phyloP scores from a whole-genome alignment of 169 alveolate genomes.

The Plasmodium ovale region DNA sequence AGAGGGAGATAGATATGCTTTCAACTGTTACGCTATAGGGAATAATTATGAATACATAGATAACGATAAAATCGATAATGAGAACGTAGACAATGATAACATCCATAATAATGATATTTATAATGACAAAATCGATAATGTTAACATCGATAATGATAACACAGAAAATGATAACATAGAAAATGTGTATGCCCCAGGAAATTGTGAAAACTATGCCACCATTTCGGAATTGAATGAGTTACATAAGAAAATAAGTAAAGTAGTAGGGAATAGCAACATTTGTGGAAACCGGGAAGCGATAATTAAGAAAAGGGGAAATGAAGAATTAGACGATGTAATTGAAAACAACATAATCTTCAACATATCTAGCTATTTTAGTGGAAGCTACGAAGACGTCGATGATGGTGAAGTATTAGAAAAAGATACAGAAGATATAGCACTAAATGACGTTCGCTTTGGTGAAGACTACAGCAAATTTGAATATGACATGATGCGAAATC shows the following conservation, averaged over 20 bases:
- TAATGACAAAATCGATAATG: too few relatives aligned
- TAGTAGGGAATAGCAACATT: background rate
- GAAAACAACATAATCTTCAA: constrained; percentile 64
- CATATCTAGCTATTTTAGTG: constrained; percentile 73
- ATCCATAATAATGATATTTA: too few relatives aligned
- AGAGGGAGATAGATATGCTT: constrained; percentile 2
- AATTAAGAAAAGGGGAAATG: background rate
- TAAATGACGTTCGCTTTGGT: background rate
- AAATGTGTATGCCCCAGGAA: background rate
- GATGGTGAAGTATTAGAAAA: background rate
- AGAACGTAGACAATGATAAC: too few relatives aligned
- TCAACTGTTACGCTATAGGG: background rate
- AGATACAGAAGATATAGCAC: background rate
- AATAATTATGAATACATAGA: constrained; percentile 17
- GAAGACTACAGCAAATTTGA: background rate
- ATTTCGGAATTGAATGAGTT: background rate
- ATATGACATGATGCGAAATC: background rate
- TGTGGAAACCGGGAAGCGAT: background rate
- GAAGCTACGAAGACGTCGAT: constrained; percentile 33
- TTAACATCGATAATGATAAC: too few relatives aligned
- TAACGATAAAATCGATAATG: too few relatives aligned
- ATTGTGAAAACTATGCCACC: background rate
- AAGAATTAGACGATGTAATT: constrained; percentile 59
- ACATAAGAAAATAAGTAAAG: background rate
- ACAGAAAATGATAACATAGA: constrained; percentile 12